Conservation (phyloP, 2,329 filamentous ascomycete species). For the Aspergillus sp. region DNA sequence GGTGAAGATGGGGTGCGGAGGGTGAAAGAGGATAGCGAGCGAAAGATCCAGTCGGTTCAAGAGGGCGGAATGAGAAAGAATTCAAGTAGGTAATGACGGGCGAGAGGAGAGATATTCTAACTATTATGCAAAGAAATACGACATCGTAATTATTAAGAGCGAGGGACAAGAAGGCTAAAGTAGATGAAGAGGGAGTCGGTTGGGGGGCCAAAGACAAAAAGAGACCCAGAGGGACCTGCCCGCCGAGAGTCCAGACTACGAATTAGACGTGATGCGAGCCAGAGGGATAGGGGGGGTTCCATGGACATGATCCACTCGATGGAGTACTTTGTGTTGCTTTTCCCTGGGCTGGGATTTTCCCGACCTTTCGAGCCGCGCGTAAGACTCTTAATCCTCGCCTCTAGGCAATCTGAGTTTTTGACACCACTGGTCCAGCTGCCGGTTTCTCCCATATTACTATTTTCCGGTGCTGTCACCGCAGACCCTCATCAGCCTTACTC, state of each 20-base stretch:
- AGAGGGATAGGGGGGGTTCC: neutral
- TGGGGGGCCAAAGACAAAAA: neutral
- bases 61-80: slow-evolving; percentile 1
- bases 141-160: neutral
- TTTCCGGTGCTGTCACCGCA: neutral
- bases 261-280: neutral
- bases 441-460: neutral
- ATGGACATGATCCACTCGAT: neutral
- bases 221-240: neutral
- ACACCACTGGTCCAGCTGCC: neutral
- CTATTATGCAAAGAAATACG: neutral
- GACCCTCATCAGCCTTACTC: slow-evolving; percentile 3
- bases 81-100: neutral
- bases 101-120: neutral
- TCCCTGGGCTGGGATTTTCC: neutral
- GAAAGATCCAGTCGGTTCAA: slow-evolving; percentile 16
- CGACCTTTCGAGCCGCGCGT: slow-evolving; percentile 7
- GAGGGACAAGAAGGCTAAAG: neutral
- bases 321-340: neutral
- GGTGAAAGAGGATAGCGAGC: slow-evolving; percentile 1
- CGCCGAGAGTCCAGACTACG: neutral
- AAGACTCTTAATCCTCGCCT: slow-evolving; percentile 8
- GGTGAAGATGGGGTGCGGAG: neutral
- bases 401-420: neutral
- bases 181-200: neutral